phyloP scores from a whole-genome alignment of 2,329 filamentous ascomycete genomes.

The Diaporthe australafricana region DNA sequence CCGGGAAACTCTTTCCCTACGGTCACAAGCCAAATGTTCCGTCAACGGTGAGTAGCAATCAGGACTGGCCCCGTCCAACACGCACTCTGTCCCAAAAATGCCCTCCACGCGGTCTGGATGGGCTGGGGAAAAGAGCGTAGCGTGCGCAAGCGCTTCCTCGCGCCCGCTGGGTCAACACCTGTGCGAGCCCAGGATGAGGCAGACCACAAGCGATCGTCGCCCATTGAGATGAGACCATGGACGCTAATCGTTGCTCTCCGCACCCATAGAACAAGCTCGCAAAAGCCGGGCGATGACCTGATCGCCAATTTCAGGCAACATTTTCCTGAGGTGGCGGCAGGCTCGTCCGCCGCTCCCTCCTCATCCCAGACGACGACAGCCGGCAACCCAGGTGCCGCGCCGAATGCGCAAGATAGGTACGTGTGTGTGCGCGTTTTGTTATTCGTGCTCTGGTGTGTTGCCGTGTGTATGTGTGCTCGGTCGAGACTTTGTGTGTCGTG shows the following conservation, averaged over 20 bases:
- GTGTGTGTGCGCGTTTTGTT: conserved; percentile 31
- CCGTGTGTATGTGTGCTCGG: background rate
- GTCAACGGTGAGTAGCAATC: conserved; percentile 34
- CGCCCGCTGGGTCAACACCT: background rate
- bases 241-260: conserved; percentile 20
- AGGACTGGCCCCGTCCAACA: background rate
- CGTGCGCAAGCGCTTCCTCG: background rate
- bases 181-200: conserved; percentile 2
- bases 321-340: conserved; percentile 76
- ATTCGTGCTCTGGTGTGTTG: background rate
- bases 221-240: conserved; percentile 7
- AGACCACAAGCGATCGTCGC: background rate
- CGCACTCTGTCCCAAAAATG: background rate
- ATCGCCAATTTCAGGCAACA: conserved; percentile 85
- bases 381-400: conserved; percentile 46
- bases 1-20: conserved; percentile 4
- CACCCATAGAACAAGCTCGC: conserved; percentile 74
- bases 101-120: background rate
- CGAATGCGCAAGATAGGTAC: conserved; percentile 48
- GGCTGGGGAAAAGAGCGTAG: background rate
- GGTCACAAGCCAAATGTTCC: conserved; percentile 34
- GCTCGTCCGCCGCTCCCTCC: conserved; percentile 57
- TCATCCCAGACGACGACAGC: conserved; percentile 50
- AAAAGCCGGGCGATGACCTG: conserved; percentile 88
- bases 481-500: too few relatives aligned